Conservation (phyloP, 2,329 filamentous ascomycete genomes). For the Ustulina deusta region DNA sequence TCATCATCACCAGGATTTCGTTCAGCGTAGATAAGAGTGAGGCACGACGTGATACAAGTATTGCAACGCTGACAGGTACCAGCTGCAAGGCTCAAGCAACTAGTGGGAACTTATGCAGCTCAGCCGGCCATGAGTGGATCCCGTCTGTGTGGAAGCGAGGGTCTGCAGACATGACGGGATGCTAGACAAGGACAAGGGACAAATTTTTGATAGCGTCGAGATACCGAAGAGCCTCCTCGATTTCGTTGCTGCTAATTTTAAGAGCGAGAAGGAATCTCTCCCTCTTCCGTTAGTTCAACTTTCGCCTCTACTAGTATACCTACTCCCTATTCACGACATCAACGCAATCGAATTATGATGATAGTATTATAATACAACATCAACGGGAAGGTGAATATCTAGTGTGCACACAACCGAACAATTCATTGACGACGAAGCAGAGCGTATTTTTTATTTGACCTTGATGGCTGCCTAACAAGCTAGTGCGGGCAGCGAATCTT, state of each 20-base stretch:
- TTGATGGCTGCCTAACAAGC: background rate
- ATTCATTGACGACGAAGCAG: background rate
- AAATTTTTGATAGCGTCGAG: background rate
- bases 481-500: conserved; percentile 13
- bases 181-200: background rate
- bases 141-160: conserved; percentile 12
- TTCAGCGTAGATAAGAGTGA: background rate
- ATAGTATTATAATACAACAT: no score
- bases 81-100: conserved; percentile 2
- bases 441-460: background rate
- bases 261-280: background rate
- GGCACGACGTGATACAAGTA: background rate
- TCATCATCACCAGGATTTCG: background rate
- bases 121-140: conserved; percentile 7
- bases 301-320: background rate
- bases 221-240: conserved; percentile 6
- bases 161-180: background rate
- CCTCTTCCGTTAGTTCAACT: no score
- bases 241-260: no score
- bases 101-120: conserved; percentile 11
- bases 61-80: conserved; percentile 20
- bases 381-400: no score
- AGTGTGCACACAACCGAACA: background rate
- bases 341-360: no score
- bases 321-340: no score